These are phyloP conservation scores for Umbellularia californica DNA, from an alignment of 164 flowering plant genomes.

Conservation along the genomic window DNA sequence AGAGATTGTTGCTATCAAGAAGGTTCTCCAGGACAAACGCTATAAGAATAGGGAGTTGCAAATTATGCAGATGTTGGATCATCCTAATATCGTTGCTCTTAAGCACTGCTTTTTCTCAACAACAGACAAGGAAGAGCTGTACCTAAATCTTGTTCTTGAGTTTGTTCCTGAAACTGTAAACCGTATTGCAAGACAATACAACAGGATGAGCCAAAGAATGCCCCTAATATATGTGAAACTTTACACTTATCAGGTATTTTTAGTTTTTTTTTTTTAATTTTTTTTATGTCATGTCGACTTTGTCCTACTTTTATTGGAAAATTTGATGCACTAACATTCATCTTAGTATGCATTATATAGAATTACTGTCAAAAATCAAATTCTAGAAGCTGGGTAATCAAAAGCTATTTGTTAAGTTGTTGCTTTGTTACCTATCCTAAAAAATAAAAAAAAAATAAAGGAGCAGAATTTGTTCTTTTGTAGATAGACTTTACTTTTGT, in stretches of 20 bases:
- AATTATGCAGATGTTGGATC: conserved; percentile 97
- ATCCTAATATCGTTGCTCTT: conserved; percentile 85
- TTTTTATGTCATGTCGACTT: neutral
- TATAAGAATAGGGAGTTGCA: conserved; percentile 95
- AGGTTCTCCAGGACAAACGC: conserved; percentile 96
- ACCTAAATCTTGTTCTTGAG: conserved; percentile 90
- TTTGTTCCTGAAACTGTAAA: conserved; percentile 91
- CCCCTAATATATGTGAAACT: conserved; percentile 91
- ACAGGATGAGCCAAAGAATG: conserved; percentile 73
- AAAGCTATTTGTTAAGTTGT: neutral
- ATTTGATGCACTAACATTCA: neutral
- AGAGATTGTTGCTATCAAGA: conserved; percentile 93
- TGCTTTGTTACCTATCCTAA: neutral
- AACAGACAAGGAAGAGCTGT: conserved; percentile 87
- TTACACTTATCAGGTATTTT: conserved; percentile 75
- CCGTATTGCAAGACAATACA: conserved; percentile 82
- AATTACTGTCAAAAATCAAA: too few relatives aligned
- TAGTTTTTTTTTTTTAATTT: neutral
- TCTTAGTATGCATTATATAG: neutral
- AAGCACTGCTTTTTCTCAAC: conserved; percentile 86
- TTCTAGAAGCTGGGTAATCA: neutral
- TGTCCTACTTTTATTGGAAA: neutral
- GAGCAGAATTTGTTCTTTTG: too few relatives aligned
- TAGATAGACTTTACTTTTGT: too few relatives aligned
- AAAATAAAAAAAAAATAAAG: too few relatives aligned